A percentile compares a stretch with the other conserved stretches of the same genome.
Evolutionary conservation across 768 basidiomycete species (phyloP).

Genomic region (Phaffia australis): DNA sequence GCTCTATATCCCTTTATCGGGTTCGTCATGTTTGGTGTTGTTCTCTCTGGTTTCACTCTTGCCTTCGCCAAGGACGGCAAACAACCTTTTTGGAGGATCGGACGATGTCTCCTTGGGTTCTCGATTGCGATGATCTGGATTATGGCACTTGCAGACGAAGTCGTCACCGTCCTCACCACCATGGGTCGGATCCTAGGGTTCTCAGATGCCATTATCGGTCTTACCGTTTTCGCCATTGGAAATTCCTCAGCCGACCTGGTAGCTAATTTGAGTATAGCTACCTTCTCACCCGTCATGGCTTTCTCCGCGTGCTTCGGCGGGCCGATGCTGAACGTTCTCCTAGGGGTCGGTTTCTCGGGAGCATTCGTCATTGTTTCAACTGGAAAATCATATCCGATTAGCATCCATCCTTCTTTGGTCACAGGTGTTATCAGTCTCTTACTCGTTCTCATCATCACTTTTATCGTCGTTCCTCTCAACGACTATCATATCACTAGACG

Average conservation of each 20-base stretch:
- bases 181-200: conserved; percentile 89
- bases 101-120: conserved; percentile 83
- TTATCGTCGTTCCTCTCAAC: conserved; percentile 75
- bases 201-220: conserved; percentile 90
- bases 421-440: conserved; percentile 55
- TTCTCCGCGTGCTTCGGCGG: conserved; percentile 84
- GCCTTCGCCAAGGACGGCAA: conserved; percentile 53
- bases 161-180: conserved; percentile 33
- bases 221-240: conserved; percentile 90
- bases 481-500: conserved; percentile 63
- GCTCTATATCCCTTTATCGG: conserved; percentile 36
- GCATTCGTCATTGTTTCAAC: conserved; percentile 66
- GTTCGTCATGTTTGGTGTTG: conserved; percentile 48
- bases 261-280: conserved; percentile 91
- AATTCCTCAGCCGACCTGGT: conserved; percentile 95
- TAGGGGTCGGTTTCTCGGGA: conserved; percentile 82
- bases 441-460: conserved; percentile 57
- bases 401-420: conserved; percentile 64
- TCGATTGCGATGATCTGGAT: conserved; percentile 83
- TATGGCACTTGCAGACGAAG: conserved; percentile 58
- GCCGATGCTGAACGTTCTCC: conserved; percentile 28
- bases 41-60: conserved; percentile 49
- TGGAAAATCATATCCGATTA: conserved; percentile 53
- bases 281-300: conserved; percentile 86
- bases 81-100: conserved; percentile 50